Percentiles rank a stretch among this genome's conserved stretches.
phyloP scores from a whole-genome alignment of 2,329 filamentous ascomycete species.

The Huntiella omanensis region DNA sequence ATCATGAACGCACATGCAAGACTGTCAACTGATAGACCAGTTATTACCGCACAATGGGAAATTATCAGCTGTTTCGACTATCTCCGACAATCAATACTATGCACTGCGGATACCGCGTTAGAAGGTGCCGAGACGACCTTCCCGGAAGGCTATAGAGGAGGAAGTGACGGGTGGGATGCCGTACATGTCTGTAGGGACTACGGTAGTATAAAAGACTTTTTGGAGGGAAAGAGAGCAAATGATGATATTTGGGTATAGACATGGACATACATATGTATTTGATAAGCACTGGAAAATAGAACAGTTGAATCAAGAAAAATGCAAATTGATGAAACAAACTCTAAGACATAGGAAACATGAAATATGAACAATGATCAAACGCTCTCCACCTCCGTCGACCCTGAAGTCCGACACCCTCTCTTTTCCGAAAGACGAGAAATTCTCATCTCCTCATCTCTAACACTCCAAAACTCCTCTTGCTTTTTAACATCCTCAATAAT shows the following conservation, averaged over 20 bases:
- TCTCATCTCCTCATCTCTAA: neutral
- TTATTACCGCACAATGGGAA: slow-evolving; percentile 16
- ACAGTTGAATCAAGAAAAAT: neutral
- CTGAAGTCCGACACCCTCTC: neutral
- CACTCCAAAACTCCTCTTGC: neutral
- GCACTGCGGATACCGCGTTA: slow-evolving; percentile 25
- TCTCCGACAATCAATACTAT: slow-evolving; percentile 28
- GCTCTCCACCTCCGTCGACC: neutral
- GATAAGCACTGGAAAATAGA: neutral
- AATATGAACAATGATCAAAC: neutral
- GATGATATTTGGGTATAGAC: slow-evolving; percentile 21
- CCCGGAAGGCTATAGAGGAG: slow-evolving; percentile 18
- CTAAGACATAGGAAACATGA: slow-evolving; percentile 4
- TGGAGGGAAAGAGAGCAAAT: slow-evolving; percentile 19
- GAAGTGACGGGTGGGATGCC: slow-evolving; percentile 25
- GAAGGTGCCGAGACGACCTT: slow-evolving; percentile 25
- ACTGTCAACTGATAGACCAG: slow-evolving; percentile 10
- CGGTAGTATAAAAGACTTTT: slow-evolving; percentile 18
- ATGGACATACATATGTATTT: neutral
- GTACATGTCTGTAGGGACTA: slow-evolving; percentile 25
- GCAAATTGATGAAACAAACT: neutral
- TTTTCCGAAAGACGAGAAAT: neutral
- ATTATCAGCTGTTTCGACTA: slow-evolving; percentile 31
- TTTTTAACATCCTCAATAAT: neutral
- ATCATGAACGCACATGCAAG: slow-evolving; percentile 20